A percentile compares a stretch with the other conserved stretches of the same genome.
Evolutionary conservation across 2,329 filamentous ascomycete species (phyloP).

Genomic region (Coniochaeta sp.): DNA sequence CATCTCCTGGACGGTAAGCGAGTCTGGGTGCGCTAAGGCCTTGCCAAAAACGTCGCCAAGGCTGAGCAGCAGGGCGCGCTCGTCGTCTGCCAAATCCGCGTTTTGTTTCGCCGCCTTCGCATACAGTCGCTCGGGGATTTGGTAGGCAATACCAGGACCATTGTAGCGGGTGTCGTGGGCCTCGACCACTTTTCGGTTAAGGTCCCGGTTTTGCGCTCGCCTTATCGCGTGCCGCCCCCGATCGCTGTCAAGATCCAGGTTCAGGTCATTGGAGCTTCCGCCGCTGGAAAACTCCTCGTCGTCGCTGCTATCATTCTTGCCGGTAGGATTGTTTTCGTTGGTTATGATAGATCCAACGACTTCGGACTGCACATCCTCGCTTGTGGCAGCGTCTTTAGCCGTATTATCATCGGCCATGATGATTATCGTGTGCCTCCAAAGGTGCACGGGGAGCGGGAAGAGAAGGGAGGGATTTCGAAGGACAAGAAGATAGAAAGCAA

Average conservation of each 20-base stretch:
- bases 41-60: conserved; percentile 10
- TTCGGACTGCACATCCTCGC: background rate
- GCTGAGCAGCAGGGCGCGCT: conserved; percentile 9
- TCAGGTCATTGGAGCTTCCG: background rate
- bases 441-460: background rate
- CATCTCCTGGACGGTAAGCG: conserved; percentile 6
- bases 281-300: background rate
- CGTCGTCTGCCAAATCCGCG: conserved; percentile 9
- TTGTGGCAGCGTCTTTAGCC: background rate
- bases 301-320: background rate
- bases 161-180: background rate
- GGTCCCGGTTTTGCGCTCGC: background rate
- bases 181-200: background rate
- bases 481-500: too few species aligned
- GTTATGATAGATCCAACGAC: background rate
- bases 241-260: background rate
- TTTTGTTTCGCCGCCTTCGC: conserved; percentile 10
- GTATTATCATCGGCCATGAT: background rate
- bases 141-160: background rate
- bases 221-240: background rate
- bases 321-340: background rate
- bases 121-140: conserved; percentile 6
- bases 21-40: conserved; percentile 8
- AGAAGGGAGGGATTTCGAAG: too few species aligned
- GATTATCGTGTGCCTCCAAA: background rate